These are phyloP conservation scores for Aspergillus ellipticus DNA, from an alignment of 495 filamentous ascomycete species.

Conservation along the genomic window DNA sequence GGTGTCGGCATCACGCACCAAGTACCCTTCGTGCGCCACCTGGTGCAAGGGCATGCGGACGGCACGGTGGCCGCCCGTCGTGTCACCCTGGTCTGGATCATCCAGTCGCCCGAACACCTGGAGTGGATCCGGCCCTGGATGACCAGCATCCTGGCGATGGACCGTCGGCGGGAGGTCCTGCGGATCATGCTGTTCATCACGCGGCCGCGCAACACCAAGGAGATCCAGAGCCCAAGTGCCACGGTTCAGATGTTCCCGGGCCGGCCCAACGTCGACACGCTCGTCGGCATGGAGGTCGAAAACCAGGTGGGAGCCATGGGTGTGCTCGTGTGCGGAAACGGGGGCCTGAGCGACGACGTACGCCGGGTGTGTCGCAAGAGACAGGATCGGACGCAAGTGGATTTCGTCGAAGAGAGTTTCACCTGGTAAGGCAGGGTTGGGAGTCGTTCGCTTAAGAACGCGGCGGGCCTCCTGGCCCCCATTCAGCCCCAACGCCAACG, in stretches of 20 bases:
- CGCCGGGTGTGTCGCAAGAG: conserved; percentile 65
- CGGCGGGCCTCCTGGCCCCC: not conserved
- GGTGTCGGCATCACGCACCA: conserved; percentile 94
- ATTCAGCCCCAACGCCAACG: not conserved
- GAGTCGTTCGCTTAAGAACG: not conserved
- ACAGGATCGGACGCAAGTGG: conserved; percentile 61
- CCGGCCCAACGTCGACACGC: conserved; percentile 72
- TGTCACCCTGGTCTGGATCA: conserved; percentile 83
- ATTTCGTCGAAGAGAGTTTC: conserved; percentile 86
- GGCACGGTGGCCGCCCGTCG: conserved; percentile 75
- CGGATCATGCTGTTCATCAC: conserved; percentile 86
- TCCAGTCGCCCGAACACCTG: conserved; percentile 79
- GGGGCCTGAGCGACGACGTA: conserved; percentile 79
- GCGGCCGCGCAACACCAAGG: conserved; percentile 65
- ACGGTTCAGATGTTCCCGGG: conserved; percentile 85
- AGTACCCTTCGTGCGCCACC: conserved; percentile 78
- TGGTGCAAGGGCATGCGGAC: conserved; percentile 69
- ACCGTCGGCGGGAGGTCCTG: conserved; percentile 70
- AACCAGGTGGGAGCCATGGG: conserved; percentile 81
- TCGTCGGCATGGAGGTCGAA: conserved; percentile 73
- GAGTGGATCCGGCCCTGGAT: conserved; percentile 96
- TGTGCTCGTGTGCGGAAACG: conserved; percentile 87
- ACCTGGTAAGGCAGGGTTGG: conserved; percentile 60
- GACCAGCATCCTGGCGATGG: conserved; percentile 77
- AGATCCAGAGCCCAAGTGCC: conserved; percentile 63